phyloP scores from a whole-genome alignment of 2,329 filamentous ascomycete species.

The Sporothrix globosa region DNA sequence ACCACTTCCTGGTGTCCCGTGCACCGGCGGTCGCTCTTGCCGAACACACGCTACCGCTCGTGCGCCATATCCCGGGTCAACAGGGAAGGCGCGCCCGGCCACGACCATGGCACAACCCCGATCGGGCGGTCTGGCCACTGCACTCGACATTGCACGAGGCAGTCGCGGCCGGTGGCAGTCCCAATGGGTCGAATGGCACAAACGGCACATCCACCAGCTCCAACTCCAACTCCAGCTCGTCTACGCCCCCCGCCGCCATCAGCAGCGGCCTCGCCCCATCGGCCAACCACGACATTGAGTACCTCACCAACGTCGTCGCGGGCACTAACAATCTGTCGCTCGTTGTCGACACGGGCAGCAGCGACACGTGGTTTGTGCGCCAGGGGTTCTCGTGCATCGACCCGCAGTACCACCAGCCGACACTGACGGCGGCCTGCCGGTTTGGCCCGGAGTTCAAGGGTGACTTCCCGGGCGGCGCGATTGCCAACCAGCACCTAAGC shows the following conservation, averaged over 20 bases:
- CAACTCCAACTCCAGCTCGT: not conserved
- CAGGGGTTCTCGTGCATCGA: conserved; percentile 41
- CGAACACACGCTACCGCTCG: conserved; percentile 31
- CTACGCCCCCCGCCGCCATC: not conserved
- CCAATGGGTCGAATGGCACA: not conserved
- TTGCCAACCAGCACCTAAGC: conserved; percentile 40
- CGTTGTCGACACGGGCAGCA: conserved; percentile 43
- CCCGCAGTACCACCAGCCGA: conserved; percentile 33
- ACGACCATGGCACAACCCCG: not conserved
- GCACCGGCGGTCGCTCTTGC: conserved; percentile 32
- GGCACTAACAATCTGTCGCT: conserved; percentile 39
- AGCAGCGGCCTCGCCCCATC: conserved; percentile 26
- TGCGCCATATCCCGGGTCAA: not conserved
- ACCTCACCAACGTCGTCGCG: conserved; percentile 41
- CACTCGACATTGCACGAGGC: not conserved
- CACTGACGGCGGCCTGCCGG: conserved; percentile 37
- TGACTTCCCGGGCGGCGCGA: conserved; percentile 41
- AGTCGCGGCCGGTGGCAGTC: not conserved
- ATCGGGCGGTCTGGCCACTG: not conserved
- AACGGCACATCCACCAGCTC: not conserved
- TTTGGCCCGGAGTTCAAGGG: conserved; percentile 42
- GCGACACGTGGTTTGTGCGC: conserved; percentile 42
- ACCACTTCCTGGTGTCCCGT: conserved; percentile 1
- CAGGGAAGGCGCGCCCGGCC: not conserved
- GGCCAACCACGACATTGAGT: conserved; percentile 40